Evolutionary conservation across 1,139 yeast species (phyloP).

Genomic region (Pichia sp.): DNA sequence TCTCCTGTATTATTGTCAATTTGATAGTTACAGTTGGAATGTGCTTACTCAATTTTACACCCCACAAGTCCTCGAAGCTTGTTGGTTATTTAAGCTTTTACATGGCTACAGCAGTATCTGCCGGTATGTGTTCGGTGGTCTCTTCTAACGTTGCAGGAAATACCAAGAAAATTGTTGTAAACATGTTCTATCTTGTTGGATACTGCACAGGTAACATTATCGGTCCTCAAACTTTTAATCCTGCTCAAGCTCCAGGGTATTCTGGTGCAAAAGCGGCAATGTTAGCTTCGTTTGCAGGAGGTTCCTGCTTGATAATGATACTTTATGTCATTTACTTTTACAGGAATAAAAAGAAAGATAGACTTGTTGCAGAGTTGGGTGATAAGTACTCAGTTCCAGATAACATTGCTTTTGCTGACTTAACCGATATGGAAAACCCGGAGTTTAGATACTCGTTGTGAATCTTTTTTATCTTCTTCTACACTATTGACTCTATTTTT

Average conservation of each 20-base stretch:
- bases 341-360: constrained; percentile 28
- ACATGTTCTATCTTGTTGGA: constrained; percentile 49
- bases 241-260: constrained; percentile 41
- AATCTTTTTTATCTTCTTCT: not conserved
- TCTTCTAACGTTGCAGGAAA: constrained; percentile 56
- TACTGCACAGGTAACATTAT: constrained; percentile 64
- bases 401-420: constrained; percentile 46
- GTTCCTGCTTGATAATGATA: constrained; percentile 17
- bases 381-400: constrained; percentile 26
- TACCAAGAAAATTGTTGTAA: constrained; percentile 39
- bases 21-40: constrained; percentile 14
- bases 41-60: constrained; percentile 16
- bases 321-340: constrained; percentile 20
- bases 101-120: constrained; percentile 33
- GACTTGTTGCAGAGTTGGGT: not conserved
- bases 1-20: constrained; percentile 15
- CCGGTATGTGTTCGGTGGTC: constrained; percentile 33
- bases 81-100: constrained; percentile 39
- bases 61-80: constrained; percentile 33
- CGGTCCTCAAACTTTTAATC: constrained; percentile 47
- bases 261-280: constrained; percentile 37
- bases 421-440: constrained; percentile 46
- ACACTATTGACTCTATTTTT: not conserved
- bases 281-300: constrained; percentile 24
- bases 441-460: constrained; percentile 38